Evolutionary conservation across 1,284 basidiomycete genomes (phyloP), one percentile per base, ranked within the genome.

Genomic region (Phlebopus sp.): DNA sequence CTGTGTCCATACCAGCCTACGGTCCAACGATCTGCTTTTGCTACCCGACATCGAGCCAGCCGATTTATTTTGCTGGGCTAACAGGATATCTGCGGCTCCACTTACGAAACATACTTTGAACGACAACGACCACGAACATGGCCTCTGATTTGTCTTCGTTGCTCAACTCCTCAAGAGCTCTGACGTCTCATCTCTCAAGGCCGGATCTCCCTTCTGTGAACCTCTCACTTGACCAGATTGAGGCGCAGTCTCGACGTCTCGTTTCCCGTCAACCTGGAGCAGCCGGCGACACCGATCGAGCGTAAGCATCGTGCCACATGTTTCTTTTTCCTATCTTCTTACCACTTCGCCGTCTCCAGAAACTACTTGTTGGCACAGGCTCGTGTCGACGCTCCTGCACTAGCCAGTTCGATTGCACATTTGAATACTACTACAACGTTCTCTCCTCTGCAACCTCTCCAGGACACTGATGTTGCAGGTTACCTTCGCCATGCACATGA

Each of bases 401-500:
- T 93, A 17, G 81, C 82, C n/a, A 79, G 77, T 59, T 86, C 87
- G 2, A 91, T 93, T 55, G 83, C 88, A 1, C 83, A 90, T 57
- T 71, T 92, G 49, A 92, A 94, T 63, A 84, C 91, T 0, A 75
- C 86, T 0, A 76, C 85, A n/a, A 92, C 91, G 1, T 96, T 96
- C 65, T 84, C 91, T 30, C 91, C 92, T 0, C 73, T 95, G 11
- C 90, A 93, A 60, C 87, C 92, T 6, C 77, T 96, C 21, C 87
- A 90, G 64, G 92, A 96, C 69, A 95, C 90, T 0, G 92, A 96
- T 63, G 86, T 96, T 38, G 81, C 86, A 30, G 90, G 90, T 29
- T 95, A 90, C 66, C 78, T 96, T 27, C 86, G 90, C 17, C 90
- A 94, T 68, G 88, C 90, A 5, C 92, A 96, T 61, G 93, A 97